Conservation (phyloP, 805 yeast genomes). For the Schizosaccharomyces cryophilus region DNA sequence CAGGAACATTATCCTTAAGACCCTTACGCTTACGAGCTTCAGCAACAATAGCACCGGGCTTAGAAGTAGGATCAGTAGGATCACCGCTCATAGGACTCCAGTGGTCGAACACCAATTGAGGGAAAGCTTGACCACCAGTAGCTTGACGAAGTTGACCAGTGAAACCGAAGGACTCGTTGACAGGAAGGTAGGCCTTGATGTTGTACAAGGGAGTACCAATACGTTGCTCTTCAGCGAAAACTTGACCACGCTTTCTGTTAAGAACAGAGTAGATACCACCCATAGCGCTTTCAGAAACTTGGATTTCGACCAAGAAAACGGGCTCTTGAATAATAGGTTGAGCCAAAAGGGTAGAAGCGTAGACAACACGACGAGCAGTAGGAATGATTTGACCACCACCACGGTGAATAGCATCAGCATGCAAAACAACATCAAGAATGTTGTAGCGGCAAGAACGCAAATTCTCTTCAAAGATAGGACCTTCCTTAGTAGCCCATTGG, state of each 20-base stretch:
- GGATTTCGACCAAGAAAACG: constrained; percentile 95
- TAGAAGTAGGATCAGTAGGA: constrained; percentile 64
- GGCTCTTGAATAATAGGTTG: constrained; percentile 99
- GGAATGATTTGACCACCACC: constrained; percentile 99
- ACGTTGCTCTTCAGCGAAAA: constrained; percentile 96
- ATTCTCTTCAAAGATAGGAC: constrained; percentile 93
- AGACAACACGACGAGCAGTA: constrained; percentile 98
- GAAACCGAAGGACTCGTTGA: constrained; percentile 99
- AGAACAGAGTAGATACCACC: constrained; percentile 99
- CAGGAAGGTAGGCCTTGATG: constrained; percentile 98
- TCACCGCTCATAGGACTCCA: constrained; percentile 83
- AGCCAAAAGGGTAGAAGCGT: constrained; percentile 93
- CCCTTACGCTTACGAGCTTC: constrained; percentile 87
- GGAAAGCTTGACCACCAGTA: constrained; percentile 99
- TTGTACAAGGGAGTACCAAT: constrained; percentile 99
- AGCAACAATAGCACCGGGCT: constrained; percentile 39
- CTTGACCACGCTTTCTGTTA: constrained; percentile 97
- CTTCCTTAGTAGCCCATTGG: constrained; percentile 99
- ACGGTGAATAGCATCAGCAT: constrained; percentile 99
- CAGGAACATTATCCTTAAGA: constrained; percentile 91
- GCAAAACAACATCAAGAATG: constrained; percentile 96
- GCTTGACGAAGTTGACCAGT: constrained; percentile 98
- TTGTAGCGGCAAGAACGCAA: constrained; percentile 90
- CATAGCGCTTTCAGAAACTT: constrained; percentile 97
- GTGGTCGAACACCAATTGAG: constrained; percentile 98